Evolutionary conservation across 306 rosid genomes (phyloP).

Genomic region (Fagus sylvatica): DNA sequence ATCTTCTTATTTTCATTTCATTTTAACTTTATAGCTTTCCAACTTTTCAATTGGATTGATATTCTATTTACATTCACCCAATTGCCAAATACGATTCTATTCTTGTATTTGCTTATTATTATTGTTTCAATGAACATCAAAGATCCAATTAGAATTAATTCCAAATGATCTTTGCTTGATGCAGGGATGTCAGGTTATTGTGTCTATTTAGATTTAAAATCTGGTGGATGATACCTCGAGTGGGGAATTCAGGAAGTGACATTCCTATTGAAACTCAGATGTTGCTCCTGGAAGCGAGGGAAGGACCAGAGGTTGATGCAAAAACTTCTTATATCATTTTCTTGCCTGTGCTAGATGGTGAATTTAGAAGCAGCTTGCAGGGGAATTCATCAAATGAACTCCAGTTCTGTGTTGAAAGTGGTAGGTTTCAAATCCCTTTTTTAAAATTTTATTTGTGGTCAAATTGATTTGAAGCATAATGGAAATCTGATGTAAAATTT

Average conservation of each 20-base stretch:
- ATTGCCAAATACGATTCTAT: background rate
- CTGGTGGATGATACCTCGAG: conserved; percentile 78
- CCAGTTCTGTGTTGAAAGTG: conserved; percentile 72
- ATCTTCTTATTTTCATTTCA: background rate
- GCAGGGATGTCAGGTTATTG: conserved; percentile 57
- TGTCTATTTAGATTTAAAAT: conserved; percentile 61
- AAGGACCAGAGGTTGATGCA: conserved; percentile 25
- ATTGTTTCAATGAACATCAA: background rate
- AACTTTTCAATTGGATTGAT: background rate
- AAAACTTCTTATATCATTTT: conserved; percentile 48
- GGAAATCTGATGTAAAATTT: background rate
- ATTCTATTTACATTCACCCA: background rate
- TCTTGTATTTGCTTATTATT: background rate
- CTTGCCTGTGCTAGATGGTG: conserved; percentile 73
- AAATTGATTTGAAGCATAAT: background rate
- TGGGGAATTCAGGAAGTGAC: conserved; percentile 58
- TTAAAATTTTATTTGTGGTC: background rate
- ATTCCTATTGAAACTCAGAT: conserved; percentile 74
- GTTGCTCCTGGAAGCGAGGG: conserved; percentile 57
- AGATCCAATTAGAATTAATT: background rate
- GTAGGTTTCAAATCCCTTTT: conserved; percentile 15
- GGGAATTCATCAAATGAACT: conserved; percentile 64
- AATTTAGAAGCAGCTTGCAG: conserved; percentile 59
- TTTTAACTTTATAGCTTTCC: background rate
- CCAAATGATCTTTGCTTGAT: background rate